A percentile compares a stretch with the other conserved stretches of the same genome.
Evolutionary conservation across 176 grass and related monocot species (phyloP).

Genomic region (Oryza coarctata): DNA sequence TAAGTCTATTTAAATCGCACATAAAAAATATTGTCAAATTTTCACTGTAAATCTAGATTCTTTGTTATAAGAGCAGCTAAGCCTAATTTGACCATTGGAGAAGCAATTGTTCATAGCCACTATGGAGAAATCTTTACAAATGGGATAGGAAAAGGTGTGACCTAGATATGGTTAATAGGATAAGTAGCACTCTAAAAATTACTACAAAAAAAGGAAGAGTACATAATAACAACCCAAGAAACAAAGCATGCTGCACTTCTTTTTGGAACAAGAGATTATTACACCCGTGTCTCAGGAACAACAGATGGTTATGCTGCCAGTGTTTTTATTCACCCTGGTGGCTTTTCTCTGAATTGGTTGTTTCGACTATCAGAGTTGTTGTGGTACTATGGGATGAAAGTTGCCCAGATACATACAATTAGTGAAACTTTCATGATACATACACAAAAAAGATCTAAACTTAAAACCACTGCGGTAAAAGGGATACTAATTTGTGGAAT

Average conservation of each 20-base stretch:
- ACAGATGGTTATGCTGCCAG: background rate
- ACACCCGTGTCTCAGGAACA: background rate
- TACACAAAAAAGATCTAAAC: background rate
- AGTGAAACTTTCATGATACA: background rate
- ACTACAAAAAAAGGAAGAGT: too few relatives aligned
- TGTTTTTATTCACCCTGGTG: background rate
- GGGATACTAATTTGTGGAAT: background rate
- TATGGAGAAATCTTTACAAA: too few relatives aligned
- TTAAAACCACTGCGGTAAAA: background rate
- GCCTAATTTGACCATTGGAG: too few relatives aligned
- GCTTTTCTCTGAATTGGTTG: background rate
- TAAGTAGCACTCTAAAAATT: too few relatives aligned
- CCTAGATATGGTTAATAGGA: too few relatives aligned
- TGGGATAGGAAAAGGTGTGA: too few relatives aligned
- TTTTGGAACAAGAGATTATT: background rate
- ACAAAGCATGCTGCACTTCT: background rate
- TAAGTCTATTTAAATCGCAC: too few relatives aligned
- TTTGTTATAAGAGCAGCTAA: too few relatives aligned
- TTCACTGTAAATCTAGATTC: too few relatives aligned
- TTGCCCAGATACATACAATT: background rate
- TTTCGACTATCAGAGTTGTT: background rate
- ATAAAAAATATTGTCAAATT: too few relatives aligned
- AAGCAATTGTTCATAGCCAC: too few relatives aligned
- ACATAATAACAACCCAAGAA: too few relatives aligned
- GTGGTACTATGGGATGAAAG: background rate